Evolutionary conservation across 148 eudicot genomes (phyloP).

Genomic region (Silene conica): DNA sequence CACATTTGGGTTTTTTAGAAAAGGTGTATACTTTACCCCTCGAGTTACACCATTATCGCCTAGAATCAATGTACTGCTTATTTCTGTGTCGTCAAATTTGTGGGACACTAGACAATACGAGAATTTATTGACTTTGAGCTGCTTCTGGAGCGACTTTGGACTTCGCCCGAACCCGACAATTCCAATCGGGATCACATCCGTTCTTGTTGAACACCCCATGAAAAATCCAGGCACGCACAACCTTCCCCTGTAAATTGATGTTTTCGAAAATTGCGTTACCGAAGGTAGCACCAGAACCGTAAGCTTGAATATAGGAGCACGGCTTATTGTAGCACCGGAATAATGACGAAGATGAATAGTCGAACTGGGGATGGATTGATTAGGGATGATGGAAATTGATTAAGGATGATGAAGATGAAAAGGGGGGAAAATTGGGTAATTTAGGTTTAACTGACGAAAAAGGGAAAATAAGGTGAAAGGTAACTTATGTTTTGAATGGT

Average conservation of each 20-base stretch:
- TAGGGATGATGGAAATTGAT: too few relatives aligned
- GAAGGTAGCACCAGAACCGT: slow-evolving; percentile 52
- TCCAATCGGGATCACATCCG: slow-evolving; percentile 48
- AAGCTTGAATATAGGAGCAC: slow-evolving; percentile 46
- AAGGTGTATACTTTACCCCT: slow-evolving; percentile 47
- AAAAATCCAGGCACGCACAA: slow-evolving; percentile 31
- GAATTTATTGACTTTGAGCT: slow-evolving; percentile 51
- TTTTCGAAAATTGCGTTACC: slow-evolving; percentile 52
- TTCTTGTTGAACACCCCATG: slow-evolving; percentile 56
- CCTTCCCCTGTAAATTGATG: slow-evolving; percentile 27
- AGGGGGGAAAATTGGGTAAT: too few relatives aligned
- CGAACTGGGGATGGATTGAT: too few relatives aligned
- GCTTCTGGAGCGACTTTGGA: slow-evolving; percentile 49
- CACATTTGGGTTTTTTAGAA: slow-evolving; percentile 33
- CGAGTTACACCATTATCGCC: not conserved
- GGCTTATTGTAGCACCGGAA: slow-evolving; percentile 22
- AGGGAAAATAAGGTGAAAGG: too few relatives aligned
- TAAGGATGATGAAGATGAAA: too few relatives aligned
- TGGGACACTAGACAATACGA: slow-evolving; percentile 68
- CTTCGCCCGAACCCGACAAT: slow-evolving; percentile 76
- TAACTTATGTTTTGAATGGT: too few relatives aligned
- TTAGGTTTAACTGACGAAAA: too few relatives aligned
- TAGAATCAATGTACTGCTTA: slow-evolving; percentile 23
- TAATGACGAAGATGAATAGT: too few relatives aligned
- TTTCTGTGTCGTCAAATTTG: slow-evolving; percentile 39